Evolutionary conservation across 495 filamentous ascomycete genomes (phyloP), one percentile per base, ranked within the genome.

Genomic region (Penicillium longicatenatum): DNA sequence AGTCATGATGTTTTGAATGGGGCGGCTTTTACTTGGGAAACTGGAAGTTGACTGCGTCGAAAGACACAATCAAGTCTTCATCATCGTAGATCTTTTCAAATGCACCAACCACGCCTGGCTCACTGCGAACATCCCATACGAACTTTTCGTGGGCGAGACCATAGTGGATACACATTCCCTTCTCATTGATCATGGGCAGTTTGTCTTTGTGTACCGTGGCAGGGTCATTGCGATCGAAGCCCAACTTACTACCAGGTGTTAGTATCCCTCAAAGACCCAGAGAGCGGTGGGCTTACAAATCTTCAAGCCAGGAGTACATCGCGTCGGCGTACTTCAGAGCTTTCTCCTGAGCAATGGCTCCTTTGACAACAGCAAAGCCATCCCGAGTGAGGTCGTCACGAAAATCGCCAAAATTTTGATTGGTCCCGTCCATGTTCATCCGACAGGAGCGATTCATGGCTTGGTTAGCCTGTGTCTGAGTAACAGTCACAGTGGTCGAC

Each of bases 281-380:
- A 3, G 3, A 1, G 11, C 11, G 9, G 31, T 33, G 11, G 20
- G 52, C 58, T 45, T 59, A 75, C 71, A 75, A 75, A 42, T 60
- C 60, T 53, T 79, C 75, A 1, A 79, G 58, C 59, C 69, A 79
- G 14, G 57, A 52, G 39, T 69, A 68, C 59, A 77, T 72, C n/a
- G 63, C 24, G 29, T 70, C 64, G 12, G 69, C 63, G 45, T 75
- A 79, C 17, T 66, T 62, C 20, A 67, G 41, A 8, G 77, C 77
- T 9, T 66, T 64, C 24, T 74, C 73, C 16, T 54, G 54, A 2
- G 77, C 74, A 41, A 80, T 70, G 2, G 76, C 77, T 16, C 73
- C 73, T 55, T 79, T 80, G 55, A 79, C 69, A 2, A 80, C 72
- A 12, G 70, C 74, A 60, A 65, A 80, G 10, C 77, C 77, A 52